Evolutionary conservation across 306 rosid genomes (phyloP).

Genomic region (Morella rubra): DNA sequence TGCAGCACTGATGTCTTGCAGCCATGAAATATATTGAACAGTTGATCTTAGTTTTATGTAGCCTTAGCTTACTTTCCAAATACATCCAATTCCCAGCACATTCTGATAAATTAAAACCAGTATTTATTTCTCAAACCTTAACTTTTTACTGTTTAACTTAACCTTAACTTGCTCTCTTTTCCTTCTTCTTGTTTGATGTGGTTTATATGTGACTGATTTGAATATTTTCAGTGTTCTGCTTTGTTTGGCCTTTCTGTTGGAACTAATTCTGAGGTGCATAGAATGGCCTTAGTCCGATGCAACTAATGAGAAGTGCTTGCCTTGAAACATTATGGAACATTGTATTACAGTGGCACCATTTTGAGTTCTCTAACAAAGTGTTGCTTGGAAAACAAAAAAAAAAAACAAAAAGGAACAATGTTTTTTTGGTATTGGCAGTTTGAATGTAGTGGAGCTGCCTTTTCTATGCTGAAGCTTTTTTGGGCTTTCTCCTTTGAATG

Average conservation of each 20-base stretch:
- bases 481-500: constrained; percentile 2
- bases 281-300: not conserved
- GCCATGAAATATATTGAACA: not conserved
- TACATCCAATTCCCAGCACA: too few relatives aligned
- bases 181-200: not conserved
- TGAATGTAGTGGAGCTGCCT: not conserved
- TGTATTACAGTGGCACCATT: too few relatives aligned
- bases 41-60: not conserved
- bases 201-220: not conserved
- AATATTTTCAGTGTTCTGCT: not conserved
- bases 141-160: too few relatives aligned
- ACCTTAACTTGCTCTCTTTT: too few relatives aligned
- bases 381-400: too few relatives aligned
- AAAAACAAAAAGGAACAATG: too few relatives aligned
- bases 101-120: too few relatives aligned
- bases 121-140: too few relatives aligned
- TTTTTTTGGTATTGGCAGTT: too few relatives aligned
- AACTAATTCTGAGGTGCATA: not conserved
- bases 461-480: not conserved
- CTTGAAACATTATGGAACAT: not conserved
- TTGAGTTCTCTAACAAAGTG: not conserved
- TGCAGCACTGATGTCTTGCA: not conserved
- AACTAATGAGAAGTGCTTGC: not conserved
- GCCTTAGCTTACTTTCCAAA: not conserved
- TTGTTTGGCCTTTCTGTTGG: not conserved